These are phyloP conservation scores for Ottelia alismoides DNA, from an alignment of 106 monocot species.

Conservation along the genomic window DNA sequence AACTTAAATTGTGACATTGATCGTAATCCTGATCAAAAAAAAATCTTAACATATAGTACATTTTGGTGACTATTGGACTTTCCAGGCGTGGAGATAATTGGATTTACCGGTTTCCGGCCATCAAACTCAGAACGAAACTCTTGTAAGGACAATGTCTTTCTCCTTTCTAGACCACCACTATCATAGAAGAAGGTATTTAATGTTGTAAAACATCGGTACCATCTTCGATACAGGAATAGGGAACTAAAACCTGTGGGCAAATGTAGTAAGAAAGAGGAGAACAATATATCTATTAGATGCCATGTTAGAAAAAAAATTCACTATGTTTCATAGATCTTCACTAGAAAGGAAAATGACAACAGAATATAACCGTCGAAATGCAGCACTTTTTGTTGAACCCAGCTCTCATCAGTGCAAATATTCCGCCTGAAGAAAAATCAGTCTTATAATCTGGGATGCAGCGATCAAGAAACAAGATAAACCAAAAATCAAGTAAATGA, in stretches of 20 bases:
- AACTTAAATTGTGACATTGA: no score
- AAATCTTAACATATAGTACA: no score
- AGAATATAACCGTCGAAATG: slow-evolving; percentile 96
- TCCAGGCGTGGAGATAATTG: background rate
- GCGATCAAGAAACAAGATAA: background rate
- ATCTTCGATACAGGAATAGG: slow-evolving; percentile 73
- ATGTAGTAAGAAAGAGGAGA: background rate
- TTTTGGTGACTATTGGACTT: no score
- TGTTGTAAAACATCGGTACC: slow-evolving; percentile 82
- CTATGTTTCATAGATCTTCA: slow-evolving; percentile 3
- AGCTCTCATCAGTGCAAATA: slow-evolving; percentile 16
- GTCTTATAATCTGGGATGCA: slow-evolving; percentile 1
- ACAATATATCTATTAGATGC: background rate
- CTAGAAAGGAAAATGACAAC: background rate
- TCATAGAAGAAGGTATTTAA: slow-evolving; percentile 49
- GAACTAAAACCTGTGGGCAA: slow-evolving; percentile 73
- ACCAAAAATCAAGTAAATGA: background rate
- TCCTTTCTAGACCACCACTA: slow-evolving; percentile 55
- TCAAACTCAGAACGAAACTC: slow-evolving; percentile 54
- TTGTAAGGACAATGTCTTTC: slow-evolving; percentile 30
- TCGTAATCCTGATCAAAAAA: no score
- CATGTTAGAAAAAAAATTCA: background rate
- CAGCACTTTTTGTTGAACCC: slow-evolving; percentile 17
- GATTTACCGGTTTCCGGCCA: slow-evolving; percentile 58
- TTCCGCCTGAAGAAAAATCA: slow-evolving; percentile 42